phyloP scores from a whole-genome alignment of 1,284 basidiomycete species.

The Fomitiporia mediterranea region DNA sequence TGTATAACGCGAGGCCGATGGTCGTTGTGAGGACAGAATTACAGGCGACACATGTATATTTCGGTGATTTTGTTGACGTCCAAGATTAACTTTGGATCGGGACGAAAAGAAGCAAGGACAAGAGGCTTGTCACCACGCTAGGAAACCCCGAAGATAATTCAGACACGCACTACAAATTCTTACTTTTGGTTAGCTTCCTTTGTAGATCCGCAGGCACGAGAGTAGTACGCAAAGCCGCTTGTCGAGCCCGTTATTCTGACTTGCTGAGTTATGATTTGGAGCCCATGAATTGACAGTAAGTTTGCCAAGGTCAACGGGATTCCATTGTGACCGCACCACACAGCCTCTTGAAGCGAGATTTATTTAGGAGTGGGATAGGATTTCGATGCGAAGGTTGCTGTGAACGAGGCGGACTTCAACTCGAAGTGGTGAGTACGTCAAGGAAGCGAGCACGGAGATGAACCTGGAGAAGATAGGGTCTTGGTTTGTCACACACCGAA shows the following conservation, averaged over 20 bases:
- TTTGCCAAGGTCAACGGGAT: background rate
- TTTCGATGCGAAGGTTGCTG: background rate
- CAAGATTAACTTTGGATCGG: background rate
- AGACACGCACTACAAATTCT: slow-evolving; percentile 4
- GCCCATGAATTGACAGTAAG: background rate
- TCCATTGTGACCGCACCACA: background rate
- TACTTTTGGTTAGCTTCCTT: background rate
- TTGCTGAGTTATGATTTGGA: background rate
- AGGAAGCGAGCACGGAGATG: background rate
- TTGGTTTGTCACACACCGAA: too few relatives aligned
- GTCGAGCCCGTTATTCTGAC: too few relatives aligned
- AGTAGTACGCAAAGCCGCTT: background rate
- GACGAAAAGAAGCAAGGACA: background rate
- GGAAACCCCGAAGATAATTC: background rate
- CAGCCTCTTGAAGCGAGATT: background rate
- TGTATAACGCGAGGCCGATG: slow-evolving; percentile 4
- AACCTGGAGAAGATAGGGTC: background rate
- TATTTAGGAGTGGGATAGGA: background rate
- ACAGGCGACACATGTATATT: background rate
- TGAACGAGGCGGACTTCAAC: background rate
- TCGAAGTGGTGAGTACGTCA: background rate
- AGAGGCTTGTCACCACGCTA: background rate
- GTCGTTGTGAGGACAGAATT: background rate
- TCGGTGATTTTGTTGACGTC: background rate
- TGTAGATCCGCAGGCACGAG: slow-evolving; percentile 6